phyloP scores from a whole-genome alignment of 108 stramenopile species.

The Cyclostephanos tholiformis region DNA sequence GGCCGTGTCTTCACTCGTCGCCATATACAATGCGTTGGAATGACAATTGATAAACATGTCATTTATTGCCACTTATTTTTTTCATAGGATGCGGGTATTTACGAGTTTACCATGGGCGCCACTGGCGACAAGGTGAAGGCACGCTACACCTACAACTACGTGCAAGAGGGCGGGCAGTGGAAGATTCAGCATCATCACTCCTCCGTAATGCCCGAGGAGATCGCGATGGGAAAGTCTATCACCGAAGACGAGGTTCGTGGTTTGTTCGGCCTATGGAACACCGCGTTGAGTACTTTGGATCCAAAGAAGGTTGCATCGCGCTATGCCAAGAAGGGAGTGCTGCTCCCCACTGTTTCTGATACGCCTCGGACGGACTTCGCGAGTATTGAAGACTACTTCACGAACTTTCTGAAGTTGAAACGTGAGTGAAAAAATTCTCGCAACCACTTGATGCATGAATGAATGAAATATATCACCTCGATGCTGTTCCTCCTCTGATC shows the following conservation, averaged over 20 bases:
- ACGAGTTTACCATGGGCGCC: slow-evolving; percentile 60
- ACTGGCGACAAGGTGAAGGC: slow-evolving; percentile 35
- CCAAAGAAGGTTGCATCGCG: slow-evolving; percentile 41
- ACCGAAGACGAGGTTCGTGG: slow-evolving; percentile 48
- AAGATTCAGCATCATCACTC: slow-evolving; percentile 66
- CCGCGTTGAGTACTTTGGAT: slow-evolving; percentile 57
- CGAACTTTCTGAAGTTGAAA: slow-evolving; percentile 57
- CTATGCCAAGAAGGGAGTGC: slow-evolving; percentile 49
- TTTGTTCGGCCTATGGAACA: slow-evolving; percentile 61
- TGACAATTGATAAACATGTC: neutral
- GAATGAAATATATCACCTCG: neutral
- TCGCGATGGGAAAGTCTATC: slow-evolving; percentile 39
- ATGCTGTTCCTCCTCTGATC: neutral
- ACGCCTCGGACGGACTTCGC: slow-evolving; percentile 55
- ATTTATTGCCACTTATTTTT: too few species aligned
- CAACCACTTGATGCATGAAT: neutral
- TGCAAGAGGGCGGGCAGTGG: slow-evolving; percentile 54
- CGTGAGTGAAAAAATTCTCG: slow-evolving; percentile 2
- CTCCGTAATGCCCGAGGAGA: slow-evolving; percentile 62
- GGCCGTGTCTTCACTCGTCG: slow-evolving; percentile 37
- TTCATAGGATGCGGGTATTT: neutral
- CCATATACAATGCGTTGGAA: neutral
- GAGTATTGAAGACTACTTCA: slow-evolving; percentile 58
- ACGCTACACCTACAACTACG: slow-evolving; percentile 53
- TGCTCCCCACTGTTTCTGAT: slow-evolving; percentile 56